phyloP scores from a whole-genome alignment of 2,329 filamentous ascomycete genomes.

The Sclerotinia spermophila region DNA sequence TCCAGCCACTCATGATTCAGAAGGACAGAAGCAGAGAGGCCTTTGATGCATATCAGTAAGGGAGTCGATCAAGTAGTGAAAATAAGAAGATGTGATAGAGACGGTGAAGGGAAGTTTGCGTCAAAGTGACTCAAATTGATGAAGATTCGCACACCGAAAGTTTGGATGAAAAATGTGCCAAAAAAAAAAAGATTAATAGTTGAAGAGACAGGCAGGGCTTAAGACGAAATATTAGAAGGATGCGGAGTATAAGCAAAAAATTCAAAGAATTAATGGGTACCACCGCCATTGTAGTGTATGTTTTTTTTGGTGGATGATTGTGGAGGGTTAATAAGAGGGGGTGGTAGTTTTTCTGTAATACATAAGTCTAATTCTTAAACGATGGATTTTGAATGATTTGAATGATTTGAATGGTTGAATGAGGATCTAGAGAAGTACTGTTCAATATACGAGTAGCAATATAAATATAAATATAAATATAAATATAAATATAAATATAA shows the following conservation, averaged over 20 bases:
- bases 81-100: not conserved
- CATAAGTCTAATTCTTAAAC: too few relatives aligned
- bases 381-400: too few relatives aligned
- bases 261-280: not conserved
- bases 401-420: too few relatives aligned
- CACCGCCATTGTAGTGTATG: not conserved
- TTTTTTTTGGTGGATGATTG: not conserved
- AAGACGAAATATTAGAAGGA: not conserved
- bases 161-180: slow-evolving; percentile 8
- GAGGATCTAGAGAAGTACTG: not conserved
- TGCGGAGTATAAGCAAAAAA: not conserved
- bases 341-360: not conserved
- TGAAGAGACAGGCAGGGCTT: not conserved
- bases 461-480: too few relatives aligned
- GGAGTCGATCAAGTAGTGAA: not conserved
- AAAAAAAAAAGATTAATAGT: not conserved
- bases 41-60: slow-evolving; percentile 8
- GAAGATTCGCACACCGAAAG: slow-evolving; percentile 7
- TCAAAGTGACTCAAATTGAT: not conserved
- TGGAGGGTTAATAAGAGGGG: not conserved
- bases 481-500: too few relatives aligned
- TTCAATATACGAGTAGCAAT: too few relatives aligned
- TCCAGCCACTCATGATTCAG: slow-evolving; percentile 11
- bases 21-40: not conserved
- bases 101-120: slow-evolving; percentile 5